Evolutionary conservation across 768 basidiomycete genomes (phyloP).

Genomic region (Suillus subluteus): DNA sequence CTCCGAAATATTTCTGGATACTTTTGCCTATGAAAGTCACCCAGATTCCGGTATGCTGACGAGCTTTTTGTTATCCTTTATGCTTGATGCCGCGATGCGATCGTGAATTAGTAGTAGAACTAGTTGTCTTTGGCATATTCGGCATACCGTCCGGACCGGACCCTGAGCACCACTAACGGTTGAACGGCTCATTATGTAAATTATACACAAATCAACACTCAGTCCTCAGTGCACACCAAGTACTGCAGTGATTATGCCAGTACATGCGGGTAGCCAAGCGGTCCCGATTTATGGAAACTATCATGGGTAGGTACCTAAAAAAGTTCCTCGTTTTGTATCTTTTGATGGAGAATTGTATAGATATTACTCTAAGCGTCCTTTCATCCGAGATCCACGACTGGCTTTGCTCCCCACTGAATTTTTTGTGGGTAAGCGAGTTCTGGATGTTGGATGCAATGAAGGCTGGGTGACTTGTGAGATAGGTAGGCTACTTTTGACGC

Average conservation of each 20-base stretch:
- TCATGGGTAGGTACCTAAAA: slow-evolving; percentile 51
- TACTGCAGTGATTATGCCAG: not conserved
- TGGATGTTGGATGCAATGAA: slow-evolving; percentile 89
- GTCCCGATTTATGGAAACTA: slow-evolving; percentile 74
- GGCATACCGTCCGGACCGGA: not conserved
- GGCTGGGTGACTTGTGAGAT: slow-evolving; percentile 86
- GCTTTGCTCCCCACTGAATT: slow-evolving; percentile 56
- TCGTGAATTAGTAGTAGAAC: no score
- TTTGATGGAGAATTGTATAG: slow-evolving; percentile 35
- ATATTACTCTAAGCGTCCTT: slow-evolving; percentile 79
- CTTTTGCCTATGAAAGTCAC: no score
- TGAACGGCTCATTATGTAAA: not conserved
- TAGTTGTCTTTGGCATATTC: no score
- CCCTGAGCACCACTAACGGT: not conserved
- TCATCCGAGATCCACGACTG: slow-evolving; percentile 64
- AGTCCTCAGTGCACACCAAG: not conserved
- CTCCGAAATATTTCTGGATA: no score
- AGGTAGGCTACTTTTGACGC: slow-evolving; percentile 46
- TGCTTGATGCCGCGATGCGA: no score
- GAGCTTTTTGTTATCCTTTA: no score
- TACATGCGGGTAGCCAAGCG: not conserved
- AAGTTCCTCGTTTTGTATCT: not conserved
- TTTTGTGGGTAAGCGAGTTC: slow-evolving; percentile 59
- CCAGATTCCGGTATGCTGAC: no score
- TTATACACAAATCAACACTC: not conserved